Base-by-base conservation (phyloP, 768 basidiomycete genomes). In the Lentinus brumalis region DNA sequence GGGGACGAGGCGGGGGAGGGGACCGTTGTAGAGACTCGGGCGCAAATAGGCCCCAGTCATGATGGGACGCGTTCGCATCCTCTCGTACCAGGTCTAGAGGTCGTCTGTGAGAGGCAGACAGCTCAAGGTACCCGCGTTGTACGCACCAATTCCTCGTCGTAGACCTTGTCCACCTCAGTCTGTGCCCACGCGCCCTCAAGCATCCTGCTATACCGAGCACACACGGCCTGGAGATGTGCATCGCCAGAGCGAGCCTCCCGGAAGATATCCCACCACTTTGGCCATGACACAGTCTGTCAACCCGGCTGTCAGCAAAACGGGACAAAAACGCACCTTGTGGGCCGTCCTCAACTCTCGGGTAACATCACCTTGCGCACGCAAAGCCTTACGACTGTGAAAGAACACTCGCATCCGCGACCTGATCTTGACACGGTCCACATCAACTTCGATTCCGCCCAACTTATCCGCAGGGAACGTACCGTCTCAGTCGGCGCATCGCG, bases 1-100 rank as follows among this genome's bases (percentile, higher is more conserved):
- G 0, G 91, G 92, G 42, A 81, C 85, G 66, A 97, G 76, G 0
- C 91, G 85, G 0, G 93, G 93, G 14, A 97, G 81, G 1, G 93
- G 91, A 0, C 75, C 78, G 69, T 93, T 85, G 73, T 74, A 84
- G 8, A 83, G 53, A 0, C 87, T 79, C 0, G 92, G 82, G 11
- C 84, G 85, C n/a, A 93, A 70, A 70, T 84, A 83, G 2, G 79
- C 81, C 5, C 92, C 90, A 7, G 91, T 93, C 60, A 93, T 73
- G 38, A 88, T 86, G 12, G 90, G 87, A 4, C 86, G 83, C 21
- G 78, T 81, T 40, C 76, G 79, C 41, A 89, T 74, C 26, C 77
- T 76, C 8, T 78, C 66, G 59, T 80, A 80, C 78, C 86, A 89
- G 55, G 80, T 82, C 87, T 91, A 60, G 5, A 45, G 16, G 30